Conservation (phyloP, 2,329 filamentous ascomycete species). For the Colletotrichum chlorophyti region DNA sequence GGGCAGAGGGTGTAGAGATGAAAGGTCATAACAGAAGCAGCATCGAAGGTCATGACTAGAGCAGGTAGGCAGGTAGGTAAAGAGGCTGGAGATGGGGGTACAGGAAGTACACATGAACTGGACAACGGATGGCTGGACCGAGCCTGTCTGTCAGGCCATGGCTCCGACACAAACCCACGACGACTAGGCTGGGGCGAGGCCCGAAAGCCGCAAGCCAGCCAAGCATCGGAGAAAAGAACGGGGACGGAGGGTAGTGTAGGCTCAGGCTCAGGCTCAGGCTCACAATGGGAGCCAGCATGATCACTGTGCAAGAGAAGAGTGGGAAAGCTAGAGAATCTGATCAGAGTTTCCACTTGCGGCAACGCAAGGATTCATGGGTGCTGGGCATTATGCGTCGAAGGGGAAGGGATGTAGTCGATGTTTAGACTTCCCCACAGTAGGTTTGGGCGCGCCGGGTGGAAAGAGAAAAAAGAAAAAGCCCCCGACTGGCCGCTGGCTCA, state of each 20-base stretch:
- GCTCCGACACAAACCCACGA: conserved; percentile 11
- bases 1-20: conserved; percentile 31
- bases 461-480: conserved; percentile 35
- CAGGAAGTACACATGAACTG: not conserved
- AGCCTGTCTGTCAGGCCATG: conserved; percentile 22
- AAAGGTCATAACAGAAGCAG: conserved; percentile 22
- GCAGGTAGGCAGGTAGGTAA: too few relatives aligned
- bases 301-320: conserved; percentile 31
- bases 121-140: conserved; percentile 23
- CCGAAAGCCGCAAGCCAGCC: conserved; percentile 24
- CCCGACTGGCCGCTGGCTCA: conserved; percentile 31
- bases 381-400: conserved; percentile 43
- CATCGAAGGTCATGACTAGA: conserved; percentile 24
- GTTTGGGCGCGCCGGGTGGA: conserved; percentile 36
- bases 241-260: conserved; percentile 30
- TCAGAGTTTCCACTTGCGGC: conserved; percentile 40
- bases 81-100: conserved; percentile 16
- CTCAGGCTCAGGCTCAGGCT: too few relatives aligned
- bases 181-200: conserved; percentile 24
- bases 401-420: conserved; percentile 36
- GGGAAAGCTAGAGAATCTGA: conserved; percentile 30
- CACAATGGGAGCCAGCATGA: conserved; percentile 35
- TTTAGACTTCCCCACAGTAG: conserved; percentile 42
- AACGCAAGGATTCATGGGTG: conserved; percentile 38
- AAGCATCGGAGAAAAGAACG: conserved; percentile 27